phyloP scores from a whole-genome alignment of 2,329 filamentous ascomycete species.

The Zopfia rhizophila region DNA sequence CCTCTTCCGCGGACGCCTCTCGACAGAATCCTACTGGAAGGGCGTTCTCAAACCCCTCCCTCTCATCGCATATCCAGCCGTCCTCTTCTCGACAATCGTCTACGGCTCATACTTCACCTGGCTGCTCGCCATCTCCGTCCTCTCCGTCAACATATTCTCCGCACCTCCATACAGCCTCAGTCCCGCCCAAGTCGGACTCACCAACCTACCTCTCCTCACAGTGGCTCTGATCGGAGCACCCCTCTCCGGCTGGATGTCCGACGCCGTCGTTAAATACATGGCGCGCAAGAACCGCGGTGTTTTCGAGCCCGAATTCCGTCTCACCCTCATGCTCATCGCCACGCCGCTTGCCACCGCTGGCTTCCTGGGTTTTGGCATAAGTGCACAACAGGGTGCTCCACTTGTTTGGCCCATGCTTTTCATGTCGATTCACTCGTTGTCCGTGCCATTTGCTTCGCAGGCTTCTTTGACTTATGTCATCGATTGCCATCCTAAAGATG shows the following conservation, averaged over 20 bases:
- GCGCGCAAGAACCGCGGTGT: conserved; percentile 80
- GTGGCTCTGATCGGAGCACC: conserved; percentile 81
- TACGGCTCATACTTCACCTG: conserved; percentile 92
- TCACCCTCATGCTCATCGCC: conserved; percentile 46
- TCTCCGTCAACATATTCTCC: conserved; percentile 87
- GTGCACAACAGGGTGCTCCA: conserved; percentile 38
- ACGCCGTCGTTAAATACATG: conserved; percentile 76
- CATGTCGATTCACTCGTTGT: conserved; percentile 50
- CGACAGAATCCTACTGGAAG: conserved; percentile 45
- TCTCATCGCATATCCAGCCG: conserved; percentile 83
- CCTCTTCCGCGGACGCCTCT: conserved; percentile 43
- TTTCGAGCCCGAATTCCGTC: conserved; percentile 91
- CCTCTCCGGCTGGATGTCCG: conserved; percentile 76
- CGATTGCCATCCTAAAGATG: conserved; percentile 53
- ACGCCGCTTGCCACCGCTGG: conserved; percentile 48
- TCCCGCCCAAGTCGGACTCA: conserved; percentile 83
- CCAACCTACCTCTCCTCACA: conserved; percentile 80
- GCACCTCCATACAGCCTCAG: conserved; percentile 83
- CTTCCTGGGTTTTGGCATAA: conserved; percentile 55
- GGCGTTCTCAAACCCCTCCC: conserved; percentile 70
- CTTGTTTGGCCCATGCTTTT: conserved; percentile 46
- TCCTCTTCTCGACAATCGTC: conserved; percentile 82
- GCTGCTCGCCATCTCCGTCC: conserved; percentile 89
- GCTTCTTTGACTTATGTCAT: conserved; percentile 55
- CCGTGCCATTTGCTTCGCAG: conserved; percentile 51